phyloP scores from a whole-genome alignment of 2,329 filamentous ascomycete species.

The Pseudopyricularia cyperi region DNA sequence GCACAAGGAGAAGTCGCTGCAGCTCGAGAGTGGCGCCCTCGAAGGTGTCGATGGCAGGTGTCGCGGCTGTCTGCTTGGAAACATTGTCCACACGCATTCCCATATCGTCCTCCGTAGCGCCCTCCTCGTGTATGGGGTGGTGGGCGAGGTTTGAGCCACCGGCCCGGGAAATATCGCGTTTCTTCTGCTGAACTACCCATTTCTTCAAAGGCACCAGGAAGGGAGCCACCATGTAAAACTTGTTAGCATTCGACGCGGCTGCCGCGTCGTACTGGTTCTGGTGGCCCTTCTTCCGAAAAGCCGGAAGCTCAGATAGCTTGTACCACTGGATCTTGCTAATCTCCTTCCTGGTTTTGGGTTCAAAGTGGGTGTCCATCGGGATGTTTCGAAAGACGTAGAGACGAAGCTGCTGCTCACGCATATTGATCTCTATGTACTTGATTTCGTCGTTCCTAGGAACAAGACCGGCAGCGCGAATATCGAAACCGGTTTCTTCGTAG shows the following conservation, averaged over 20 bases:
- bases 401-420: conserved; percentile 85
- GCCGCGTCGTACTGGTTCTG: conserved; percentile 44
- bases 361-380: conserved; percentile 75
- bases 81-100: conserved; percentile 40
- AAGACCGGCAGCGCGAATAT: conserved; percentile 63
- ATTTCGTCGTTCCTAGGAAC: conserved; percentile 58
- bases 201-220: conserved; percentile 77
- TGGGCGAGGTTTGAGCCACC: conserved; percentile 26
- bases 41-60: conserved; percentile 29
- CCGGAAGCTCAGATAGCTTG: conserved; percentile 75
- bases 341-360: conserved; percentile 86
- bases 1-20: conserved; percentile 41
- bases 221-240: conserved; percentile 96
- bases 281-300: conserved; percentile 55
- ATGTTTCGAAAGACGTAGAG: conserved; percentile 87
- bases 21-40: conserved; percentile 39
- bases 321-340: conserved; percentile 98
- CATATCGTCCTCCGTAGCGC: conserved; percentile 50
- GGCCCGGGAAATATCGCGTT: conserved; percentile 43
- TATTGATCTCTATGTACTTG: conserved; percentile 77
- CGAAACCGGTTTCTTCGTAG: conserved; percentile 89
- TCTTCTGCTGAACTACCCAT: conserved; percentile 80
- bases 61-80: conserved; percentile 46
- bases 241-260: conserved; percentile 54
- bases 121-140: conserved; percentile 38